phyloP scores from a whole-genome alignment of 2,329 filamentous ascomycete species.

The Botryotinia convoluta region DNA sequence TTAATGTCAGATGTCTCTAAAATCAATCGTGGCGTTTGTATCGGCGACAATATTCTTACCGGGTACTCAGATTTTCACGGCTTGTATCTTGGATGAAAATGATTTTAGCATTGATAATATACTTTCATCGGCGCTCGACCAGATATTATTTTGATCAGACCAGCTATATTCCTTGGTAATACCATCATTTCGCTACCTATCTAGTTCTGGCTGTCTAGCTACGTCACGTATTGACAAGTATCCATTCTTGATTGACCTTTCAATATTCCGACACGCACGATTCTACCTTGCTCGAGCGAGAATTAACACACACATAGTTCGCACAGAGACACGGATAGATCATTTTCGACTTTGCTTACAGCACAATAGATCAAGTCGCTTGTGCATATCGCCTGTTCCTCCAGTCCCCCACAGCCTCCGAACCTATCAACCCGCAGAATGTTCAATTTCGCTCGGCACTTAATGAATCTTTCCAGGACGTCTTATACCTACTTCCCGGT shows the following conservation, averaged over 20 bases:
- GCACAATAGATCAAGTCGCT: not conserved
- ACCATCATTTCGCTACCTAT: not conserved
- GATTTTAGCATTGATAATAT: not conserved
- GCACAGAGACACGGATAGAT: not conserved
- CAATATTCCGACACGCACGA: not conserved
- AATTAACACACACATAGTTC: not conserved
- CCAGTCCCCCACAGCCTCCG: not conserved
- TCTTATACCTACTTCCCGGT: not conserved
- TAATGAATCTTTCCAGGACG: not conserved
- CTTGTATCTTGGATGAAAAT: not conserved
- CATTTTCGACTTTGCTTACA: not conserved
- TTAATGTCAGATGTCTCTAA: not conserved
- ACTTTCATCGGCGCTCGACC: not conserved
- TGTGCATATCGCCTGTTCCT: not conserved
- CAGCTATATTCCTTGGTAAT: too few species aligned
- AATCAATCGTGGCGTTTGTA: not conserved
- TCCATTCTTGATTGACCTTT: not conserved
- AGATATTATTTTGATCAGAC: not conserved
- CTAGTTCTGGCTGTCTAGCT: not conserved
- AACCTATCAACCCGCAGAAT: not conserved
- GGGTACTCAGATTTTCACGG: not conserved
- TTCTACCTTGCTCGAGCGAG: too few species aligned
- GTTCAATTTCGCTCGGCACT: not conserved
- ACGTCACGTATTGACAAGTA: not conserved
- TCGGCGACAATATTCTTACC: not conserved